Evolutionary conservation across 179 eudicot species (phyloP).

Genomic region (Silene coronaria): DNA sequence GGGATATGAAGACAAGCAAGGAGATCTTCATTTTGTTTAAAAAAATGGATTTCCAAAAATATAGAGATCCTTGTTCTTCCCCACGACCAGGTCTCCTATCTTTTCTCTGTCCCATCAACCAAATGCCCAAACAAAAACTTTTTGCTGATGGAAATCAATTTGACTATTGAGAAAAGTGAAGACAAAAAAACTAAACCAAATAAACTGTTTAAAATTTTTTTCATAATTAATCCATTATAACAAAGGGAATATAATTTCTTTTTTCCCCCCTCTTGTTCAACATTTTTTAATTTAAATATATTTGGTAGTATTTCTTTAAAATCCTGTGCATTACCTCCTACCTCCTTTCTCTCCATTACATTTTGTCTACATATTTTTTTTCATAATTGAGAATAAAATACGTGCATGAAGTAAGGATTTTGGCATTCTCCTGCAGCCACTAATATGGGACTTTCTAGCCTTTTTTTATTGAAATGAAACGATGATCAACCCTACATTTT

Average conservation of each 20-base stretch:
- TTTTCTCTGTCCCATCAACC: slow-evolving; percentile 32
- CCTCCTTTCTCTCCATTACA: slow-evolving; percentile 16
- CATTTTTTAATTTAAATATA: not conserved
- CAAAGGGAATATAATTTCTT: not conserved
- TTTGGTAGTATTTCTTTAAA: slow-evolving; percentile 3
- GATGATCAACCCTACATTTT: slow-evolving; percentile 19
- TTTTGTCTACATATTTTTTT: slow-evolving; percentile 22
- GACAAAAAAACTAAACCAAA: not conserved
- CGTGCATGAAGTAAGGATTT: not conserved
- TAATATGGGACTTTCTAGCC: not conserved
- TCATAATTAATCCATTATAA: slow-evolving; percentile 12
- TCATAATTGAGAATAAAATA: slow-evolving; percentile 3
- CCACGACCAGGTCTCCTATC: slow-evolving; percentile 35
- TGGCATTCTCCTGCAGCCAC: not conserved
- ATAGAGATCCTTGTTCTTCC: slow-evolving; percentile 38
- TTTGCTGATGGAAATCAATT: slow-evolving; percentile 19
- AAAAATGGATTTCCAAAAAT: slow-evolving; percentile 29
- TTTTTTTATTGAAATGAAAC: not conserved
- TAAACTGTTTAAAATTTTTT: not conserved
- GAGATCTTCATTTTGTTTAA: slow-evolving; percentile 1
- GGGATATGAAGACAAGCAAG: slow-evolving; percentile 3
- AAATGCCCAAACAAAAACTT: slow-evolving; percentile 17
- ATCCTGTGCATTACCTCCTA: slow-evolving; percentile 22
- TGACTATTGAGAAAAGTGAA: not conserved
- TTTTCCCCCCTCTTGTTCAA: slow-evolving; percentile 6